Percentiles rank a stretch among this genome's conserved stretches.
These are phyloP conservation scores for Neurospora crassa DNA, from an alignment of 2,329 filamentous ascomycete genomes.

Conservation along the genomic window DNA sequence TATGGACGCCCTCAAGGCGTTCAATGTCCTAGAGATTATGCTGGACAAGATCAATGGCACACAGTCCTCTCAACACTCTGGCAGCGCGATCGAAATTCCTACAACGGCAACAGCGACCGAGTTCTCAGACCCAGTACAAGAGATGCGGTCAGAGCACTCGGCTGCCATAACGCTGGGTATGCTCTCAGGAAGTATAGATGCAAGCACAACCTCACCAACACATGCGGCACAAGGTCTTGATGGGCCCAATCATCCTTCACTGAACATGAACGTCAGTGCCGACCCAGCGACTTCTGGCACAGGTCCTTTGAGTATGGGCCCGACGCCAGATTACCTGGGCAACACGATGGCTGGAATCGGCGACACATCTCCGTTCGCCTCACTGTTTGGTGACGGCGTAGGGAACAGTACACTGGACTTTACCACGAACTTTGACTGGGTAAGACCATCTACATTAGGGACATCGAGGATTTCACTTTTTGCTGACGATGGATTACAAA, in stretches of 20 bases:
- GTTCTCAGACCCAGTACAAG: constrained; percentile 6
- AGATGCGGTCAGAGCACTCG: constrained; percentile 29
- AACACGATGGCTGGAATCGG: constrained; percentile 26
- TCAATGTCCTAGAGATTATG: constrained; percentile 73
- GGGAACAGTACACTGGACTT: constrained; percentile 33
- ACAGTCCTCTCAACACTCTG: constrained; percentile 5
- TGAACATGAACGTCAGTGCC: constrained; percentile 29
- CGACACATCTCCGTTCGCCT: constrained; percentile 38
- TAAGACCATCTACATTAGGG: constrained; percentile 24
- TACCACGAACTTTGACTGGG: constrained; percentile 48
- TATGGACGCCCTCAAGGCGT: constrained; percentile 85
- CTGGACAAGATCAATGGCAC: constrained; percentile 62
- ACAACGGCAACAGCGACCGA: constrained; percentile 20
- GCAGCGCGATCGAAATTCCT: constrained; percentile 8
- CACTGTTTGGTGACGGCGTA: constrained; percentile 39
- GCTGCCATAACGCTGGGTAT: constrained; percentile 33
- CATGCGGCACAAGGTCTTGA: constrained; percentile 27
- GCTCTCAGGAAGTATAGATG: constrained; percentile 27
- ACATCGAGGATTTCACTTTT: neutral
- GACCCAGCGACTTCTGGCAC: constrained; percentile 3
- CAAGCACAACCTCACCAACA: constrained; percentile 19
- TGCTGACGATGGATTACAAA: constrained; percentile 18
- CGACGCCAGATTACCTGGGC: constrained; percentile 28
- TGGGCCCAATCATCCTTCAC: constrained; percentile 32
- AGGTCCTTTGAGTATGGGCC: constrained; percentile 17